Percentiles rank a stretch among this genome's conserved stretches.
These are phyloP conservation scores for Arxiozyma slooffiae DNA, from an alignment of 1,139 yeast species.

Conservation along the genomic window DNA sequence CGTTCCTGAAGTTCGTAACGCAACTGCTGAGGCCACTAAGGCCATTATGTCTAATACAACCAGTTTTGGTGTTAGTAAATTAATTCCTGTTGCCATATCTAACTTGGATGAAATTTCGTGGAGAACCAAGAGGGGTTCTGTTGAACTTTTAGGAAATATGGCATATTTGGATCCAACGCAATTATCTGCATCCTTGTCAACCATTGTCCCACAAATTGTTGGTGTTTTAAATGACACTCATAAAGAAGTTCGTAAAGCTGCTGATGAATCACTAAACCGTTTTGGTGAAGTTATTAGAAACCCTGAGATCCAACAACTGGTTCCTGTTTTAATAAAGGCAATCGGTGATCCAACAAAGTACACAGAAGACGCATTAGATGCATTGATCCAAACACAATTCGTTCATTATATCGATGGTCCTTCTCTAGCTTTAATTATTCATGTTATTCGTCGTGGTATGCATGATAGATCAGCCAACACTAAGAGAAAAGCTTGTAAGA, in stretches of 20 bases:
- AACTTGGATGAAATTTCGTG: conserved; percentile 85
- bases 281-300: conserved; percentile 96
- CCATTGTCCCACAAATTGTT: conserved; percentile 91
- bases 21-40: conserved; percentile 81
- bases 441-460: conserved; percentile 93
- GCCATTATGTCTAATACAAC: conserved; percentile 87
- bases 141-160: conserved; percentile 92
- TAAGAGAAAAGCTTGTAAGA: conserved; percentile 91
- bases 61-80: conserved; percentile 79
- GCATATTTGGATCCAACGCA: conserved; percentile 95
- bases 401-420: conserved; percentile 98
- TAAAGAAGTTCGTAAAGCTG: conserved; percentile 92
- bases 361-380: conserved; percentile 82
- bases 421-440: conserved; percentile 86
- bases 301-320: conserved; percentile 88
- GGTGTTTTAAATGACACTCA: conserved; percentile 92
- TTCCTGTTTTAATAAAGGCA: conserved; percentile 82
- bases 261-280: conserved; percentile 75
- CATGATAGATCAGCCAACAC: conserved; percentile 85
- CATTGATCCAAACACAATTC: conserved; percentile 80
- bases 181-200: conserved; percentile 76
- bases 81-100: conserved; percentile 82
- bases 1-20: conserved; percentile 74
- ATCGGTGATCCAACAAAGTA: conserved; percentile 90
- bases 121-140: conserved; percentile 96